Percentiles rank a stretch among this genome's conserved stretches.
These are phyloP conservation scores for Eremomyces bilateralis DNA, from an alignment of 495 filamentous ascomycete genomes.

Conservation along the genomic window DNA sequence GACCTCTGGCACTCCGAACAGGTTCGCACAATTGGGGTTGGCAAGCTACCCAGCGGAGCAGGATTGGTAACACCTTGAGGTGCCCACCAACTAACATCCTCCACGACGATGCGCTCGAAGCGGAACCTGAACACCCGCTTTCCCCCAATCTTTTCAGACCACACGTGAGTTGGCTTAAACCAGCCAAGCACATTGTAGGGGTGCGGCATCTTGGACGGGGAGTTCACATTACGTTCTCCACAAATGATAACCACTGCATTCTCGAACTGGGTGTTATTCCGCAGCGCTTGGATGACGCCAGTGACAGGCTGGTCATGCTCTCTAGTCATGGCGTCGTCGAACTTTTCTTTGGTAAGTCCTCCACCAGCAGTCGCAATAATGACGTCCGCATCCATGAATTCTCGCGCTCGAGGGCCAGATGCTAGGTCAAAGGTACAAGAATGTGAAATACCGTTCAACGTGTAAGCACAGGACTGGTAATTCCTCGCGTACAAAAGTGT, in stretches of 20 bases:
- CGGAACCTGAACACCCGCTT: constrained; percentile 34
- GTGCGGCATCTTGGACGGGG: constrained; percentile 34
- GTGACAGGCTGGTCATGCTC: constrained; percentile 12
- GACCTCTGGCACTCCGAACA: constrained; percentile 23
- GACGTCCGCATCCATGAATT: constrained; percentile 39
- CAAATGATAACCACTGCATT: constrained; percentile 16
- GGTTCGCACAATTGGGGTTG: background rate
- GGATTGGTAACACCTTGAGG: constrained; percentile 10
- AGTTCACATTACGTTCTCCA: constrained; percentile 30
- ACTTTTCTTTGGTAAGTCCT: constrained; percentile 6
- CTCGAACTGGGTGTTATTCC: constrained; percentile 13
- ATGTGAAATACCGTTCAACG: too few relatives aligned
- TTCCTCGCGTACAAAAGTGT: constrained; percentile 41
- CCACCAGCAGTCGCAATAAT: constrained; percentile 30
- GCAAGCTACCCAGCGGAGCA: constrained; percentile 4
- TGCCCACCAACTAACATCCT: constrained; percentile 48
- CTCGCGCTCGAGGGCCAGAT: constrained; percentile 29
- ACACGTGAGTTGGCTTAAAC: constrained; percentile 52
- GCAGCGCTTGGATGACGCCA: constrained; percentile 4
- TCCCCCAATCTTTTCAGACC: constrained; percentile 35
- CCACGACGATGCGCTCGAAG: constrained; percentile 45
- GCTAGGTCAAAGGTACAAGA: too few relatives aligned
- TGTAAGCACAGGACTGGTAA: constrained; percentile 41
- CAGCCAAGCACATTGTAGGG: constrained; percentile 50
- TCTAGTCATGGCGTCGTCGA: constrained; percentile 9